These are phyloP conservation scores for Fomitopsis palustris DNA, from an alignment of 1,284 basidiomycete species.

Conservation along the genomic window DNA sequence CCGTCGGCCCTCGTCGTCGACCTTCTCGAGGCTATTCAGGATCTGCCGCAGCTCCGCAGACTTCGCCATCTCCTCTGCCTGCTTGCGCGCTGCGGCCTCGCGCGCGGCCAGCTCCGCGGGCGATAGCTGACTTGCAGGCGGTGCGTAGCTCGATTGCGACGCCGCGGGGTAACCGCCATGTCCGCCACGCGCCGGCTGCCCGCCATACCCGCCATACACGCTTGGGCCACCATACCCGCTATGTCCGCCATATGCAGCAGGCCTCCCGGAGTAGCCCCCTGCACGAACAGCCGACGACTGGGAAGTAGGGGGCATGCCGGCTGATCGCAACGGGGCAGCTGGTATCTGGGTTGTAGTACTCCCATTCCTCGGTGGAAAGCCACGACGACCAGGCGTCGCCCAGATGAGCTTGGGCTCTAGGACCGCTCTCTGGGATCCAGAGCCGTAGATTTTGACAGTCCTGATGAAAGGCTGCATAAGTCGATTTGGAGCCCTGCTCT, in stretches of 20 bases:
- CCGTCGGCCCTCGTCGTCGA: slow-evolving; percentile 75
- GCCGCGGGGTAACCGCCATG: background rate
- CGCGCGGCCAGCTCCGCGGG: slow-evolving; percentile 25
- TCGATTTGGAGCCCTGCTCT: too few species aligned
- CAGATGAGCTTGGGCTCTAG: slow-evolving; percentile 69
- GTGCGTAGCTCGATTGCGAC: slow-evolving; percentile 8
- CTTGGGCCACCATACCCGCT: background rate
- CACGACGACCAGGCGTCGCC: slow-evolving; percentile 69
- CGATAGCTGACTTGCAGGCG: slow-evolving; percentile 7
- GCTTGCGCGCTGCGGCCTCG: slow-evolving; percentile 37
- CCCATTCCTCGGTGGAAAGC: slow-evolving; percentile 36
- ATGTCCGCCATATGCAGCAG: background rate
- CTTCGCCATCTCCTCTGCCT: slow-evolving; percentile 51
- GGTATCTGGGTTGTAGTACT: slow-evolving; percentile 21
- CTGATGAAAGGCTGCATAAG: too few species aligned
- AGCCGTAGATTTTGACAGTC: slow-evolving; percentile 69
- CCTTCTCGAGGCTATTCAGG: slow-evolving; percentile 66
- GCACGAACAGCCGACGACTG: background rate
- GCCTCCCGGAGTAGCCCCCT: background rate
- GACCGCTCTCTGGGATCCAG: slow-evolving; percentile 49
- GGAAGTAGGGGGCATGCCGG: background rate
- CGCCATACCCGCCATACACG: background rate
- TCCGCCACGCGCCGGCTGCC: too few species aligned
- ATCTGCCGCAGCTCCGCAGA: slow-evolving; percentile 66
- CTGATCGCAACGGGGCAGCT: slow-evolving; percentile 18